A percentile compares a stretch with the other conserved stretches of the same genome.
Evolutionary conservation across 768 basidiomycete species (phyloP).

Genomic region (Coprinopsis marcescibilis): DNA sequence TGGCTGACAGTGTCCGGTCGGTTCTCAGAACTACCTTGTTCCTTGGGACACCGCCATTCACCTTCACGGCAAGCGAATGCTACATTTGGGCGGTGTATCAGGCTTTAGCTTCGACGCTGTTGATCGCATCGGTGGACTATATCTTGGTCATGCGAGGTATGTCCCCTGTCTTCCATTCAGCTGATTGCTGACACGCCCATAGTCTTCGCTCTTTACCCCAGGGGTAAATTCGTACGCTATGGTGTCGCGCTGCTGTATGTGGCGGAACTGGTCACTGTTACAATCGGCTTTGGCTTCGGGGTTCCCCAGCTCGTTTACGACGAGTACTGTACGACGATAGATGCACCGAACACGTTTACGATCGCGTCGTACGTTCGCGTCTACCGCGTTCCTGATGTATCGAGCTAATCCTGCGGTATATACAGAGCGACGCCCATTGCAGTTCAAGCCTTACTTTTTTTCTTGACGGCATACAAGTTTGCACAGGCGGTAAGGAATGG

Average conservation of each 20-base stretch:
- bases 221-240: constrained; percentile 21
- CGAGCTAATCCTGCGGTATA: neutral
- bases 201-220: constrained; percentile 37
- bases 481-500: constrained; percentile 26
- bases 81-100: constrained; percentile 40
- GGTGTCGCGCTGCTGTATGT: constrained; percentile 22
- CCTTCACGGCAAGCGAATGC: constrained; percentile 34
- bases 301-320: constrained; percentile 28
- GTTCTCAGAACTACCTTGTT: constrained; percentile 32
- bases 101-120: no score
- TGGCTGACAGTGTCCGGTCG: no score
- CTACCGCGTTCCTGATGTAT: neutral
- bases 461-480: constrained; percentile 33
- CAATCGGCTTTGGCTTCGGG: constrained; percentile 22
- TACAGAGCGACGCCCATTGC: constrained; percentile 23
- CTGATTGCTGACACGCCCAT: no score
- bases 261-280: constrained; percentile 27
- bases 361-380: constrained; percentile 25
- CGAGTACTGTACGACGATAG: constrained; percentile 25
- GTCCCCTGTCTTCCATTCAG: no score
- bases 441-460: constrained; percentile 35
- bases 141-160: no score
- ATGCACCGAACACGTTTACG: constrained; percentile 22
- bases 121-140: no score
- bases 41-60: constrained; percentile 28